These are phyloP conservation scores for Decorospora gaudefroyi DNA, from an alignment of 2,329 filamentous ascomycete genomes.

Conservation along the genomic window DNA sequence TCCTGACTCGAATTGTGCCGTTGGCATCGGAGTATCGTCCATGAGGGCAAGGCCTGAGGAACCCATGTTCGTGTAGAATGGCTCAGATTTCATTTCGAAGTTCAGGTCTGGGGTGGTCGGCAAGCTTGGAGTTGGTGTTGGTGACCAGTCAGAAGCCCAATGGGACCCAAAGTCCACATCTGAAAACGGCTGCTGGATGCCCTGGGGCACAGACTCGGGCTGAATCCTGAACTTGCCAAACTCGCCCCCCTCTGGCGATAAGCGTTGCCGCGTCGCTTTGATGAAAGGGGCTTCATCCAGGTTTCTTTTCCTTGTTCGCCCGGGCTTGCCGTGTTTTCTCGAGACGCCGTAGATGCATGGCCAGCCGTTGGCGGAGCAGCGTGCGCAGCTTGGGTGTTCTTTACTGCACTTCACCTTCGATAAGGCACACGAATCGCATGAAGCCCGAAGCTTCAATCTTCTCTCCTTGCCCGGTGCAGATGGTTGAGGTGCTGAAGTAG, in stretches of 20 bases:
- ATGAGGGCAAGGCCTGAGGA: constrained; percentile 29
- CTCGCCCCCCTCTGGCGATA: constrained; percentile 37
- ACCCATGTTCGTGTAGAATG: constrained; percentile 33
- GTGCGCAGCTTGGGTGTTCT: constrained; percentile 41
- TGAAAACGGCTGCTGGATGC: too few relatives aligned
- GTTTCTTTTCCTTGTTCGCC: constrained; percentile 40
- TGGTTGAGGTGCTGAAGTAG: constrained; percentile 29
- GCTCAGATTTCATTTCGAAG: constrained; percentile 37
- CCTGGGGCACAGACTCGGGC: constrained; percentile 27
- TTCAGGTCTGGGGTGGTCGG: constrained; percentile 34
- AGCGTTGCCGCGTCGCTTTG: constrained; percentile 36
- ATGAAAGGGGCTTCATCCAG: constrained; percentile 40
- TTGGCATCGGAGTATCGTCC: constrained; percentile 28
- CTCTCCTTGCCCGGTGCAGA: constrained; percentile 22
- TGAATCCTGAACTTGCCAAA: constrained; percentile 36
- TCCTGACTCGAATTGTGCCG: constrained; percentile 17
- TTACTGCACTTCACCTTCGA: constrained; percentile 48
- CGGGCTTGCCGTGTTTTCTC: constrained; percentile 45
- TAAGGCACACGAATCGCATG: constrained; percentile 46
- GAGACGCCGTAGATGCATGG: constrained; percentile 43
- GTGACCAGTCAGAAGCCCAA: constrained; percentile 34
- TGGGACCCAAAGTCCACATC: constrained; percentile 24
- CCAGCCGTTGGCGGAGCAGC: constrained; percentile 36
- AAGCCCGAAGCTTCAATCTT: constrained; percentile 42
- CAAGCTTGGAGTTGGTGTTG: constrained; percentile 35